Evolutionary conservation across 768 basidiomycete genomes (phyloP).

Genomic region (Termitomyces sp.): DNA sequence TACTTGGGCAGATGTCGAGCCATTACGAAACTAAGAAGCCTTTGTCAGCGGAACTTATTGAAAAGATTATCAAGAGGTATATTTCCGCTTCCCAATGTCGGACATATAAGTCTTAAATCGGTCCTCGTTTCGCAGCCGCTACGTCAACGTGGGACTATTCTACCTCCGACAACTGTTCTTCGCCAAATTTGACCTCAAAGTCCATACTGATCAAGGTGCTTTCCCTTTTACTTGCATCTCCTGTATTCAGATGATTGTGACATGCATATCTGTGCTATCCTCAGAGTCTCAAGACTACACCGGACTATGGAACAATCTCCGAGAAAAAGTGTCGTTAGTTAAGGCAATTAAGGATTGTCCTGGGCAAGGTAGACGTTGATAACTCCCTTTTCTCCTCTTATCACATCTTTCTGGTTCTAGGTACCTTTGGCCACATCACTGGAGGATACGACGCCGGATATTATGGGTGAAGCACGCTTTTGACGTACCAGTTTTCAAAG

Average conservation of each 20-base stretch:
- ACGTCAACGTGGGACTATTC: slow-evolving; percentile 78
- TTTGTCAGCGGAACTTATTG: slow-evolving; percentile 65
- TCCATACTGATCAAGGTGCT: slow-evolving; percentile 64
- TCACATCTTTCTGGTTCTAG: slow-evolving; percentile 17
- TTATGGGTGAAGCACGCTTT: slow-evolving; percentile 42
- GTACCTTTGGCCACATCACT: slow-evolving; percentile 69
- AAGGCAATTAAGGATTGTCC: slow-evolving; percentile 53
- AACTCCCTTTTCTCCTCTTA: neutral
- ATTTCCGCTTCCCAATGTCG: neutral
- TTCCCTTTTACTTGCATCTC: neutral
- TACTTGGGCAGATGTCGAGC: slow-evolving; percentile 71
- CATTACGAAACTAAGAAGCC: slow-evolving; percentile 75
- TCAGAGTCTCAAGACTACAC: slow-evolving; percentile 67
- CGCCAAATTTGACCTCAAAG: slow-evolving; percentile 70
- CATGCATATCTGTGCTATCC: neutral
- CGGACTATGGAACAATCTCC: slow-evolving; percentile 69
- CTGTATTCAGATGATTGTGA: neutral
- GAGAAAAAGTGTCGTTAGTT: slow-evolving; percentile 66
- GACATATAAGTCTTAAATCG: neutral
- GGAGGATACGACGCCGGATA: slow-evolving; percentile 69
- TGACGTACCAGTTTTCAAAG: neutral
- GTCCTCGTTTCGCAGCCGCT: slow-evolving; percentile 37
- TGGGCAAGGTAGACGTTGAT: slow-evolving; percentile 48
- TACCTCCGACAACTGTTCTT: slow-evolving; percentile 84
- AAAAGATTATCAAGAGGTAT: slow-evolving; percentile 75